Base-by-base conservation (phyloP, 306 rosid species). In the Cucurbita moschata region DNA sequence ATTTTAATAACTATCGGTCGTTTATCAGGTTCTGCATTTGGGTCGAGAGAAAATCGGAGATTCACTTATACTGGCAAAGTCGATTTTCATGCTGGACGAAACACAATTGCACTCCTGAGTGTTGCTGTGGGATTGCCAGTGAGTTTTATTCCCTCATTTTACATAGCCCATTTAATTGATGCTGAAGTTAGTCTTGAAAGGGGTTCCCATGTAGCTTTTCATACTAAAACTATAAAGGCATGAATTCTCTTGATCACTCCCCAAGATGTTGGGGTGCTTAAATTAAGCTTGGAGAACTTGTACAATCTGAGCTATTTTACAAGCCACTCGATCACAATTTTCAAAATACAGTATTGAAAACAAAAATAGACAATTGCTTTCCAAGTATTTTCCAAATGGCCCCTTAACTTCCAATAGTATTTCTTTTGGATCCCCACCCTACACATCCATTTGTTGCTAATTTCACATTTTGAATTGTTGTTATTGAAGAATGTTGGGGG, bases 81-180 rank as follows among this genome's bases (percentile, higher is more conserved):
- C 67, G 87, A 91, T 79, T 88, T 95, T 68, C 93, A 39, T 59
- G 83, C 97, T 1, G 97, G 99, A 81, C 85, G 75, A 71, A 95
- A 95, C 93, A 87, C 74, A 79, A 84, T 95, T 77, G 96, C 97
- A 18, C 84, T 95, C 56, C 88, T 95, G 75, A 95, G 99, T 65
- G 96, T 95, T 80, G 96, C 99, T 54, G 91, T 95, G 73, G 99
- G 99, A 64, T 88, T 95, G 80, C 99, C 91, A 35, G 99, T 95
- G 77, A 78, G 96, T 85, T 76, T 50, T 71, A 9, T 62, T 62
- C 14, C 53, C 8, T 73, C 76, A 19, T 63, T 13, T 46, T 51
- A 70, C 73, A 57, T 13, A 39, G 23, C 58, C 50, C 44, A 10
- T 38, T 35, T 44, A 50, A 30, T 74, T 64, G 59, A 39, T 50